phyloP scores from a whole-genome alignment of 176 grass and related monocot genomes.

The Pontederia crassipes region DNA sequence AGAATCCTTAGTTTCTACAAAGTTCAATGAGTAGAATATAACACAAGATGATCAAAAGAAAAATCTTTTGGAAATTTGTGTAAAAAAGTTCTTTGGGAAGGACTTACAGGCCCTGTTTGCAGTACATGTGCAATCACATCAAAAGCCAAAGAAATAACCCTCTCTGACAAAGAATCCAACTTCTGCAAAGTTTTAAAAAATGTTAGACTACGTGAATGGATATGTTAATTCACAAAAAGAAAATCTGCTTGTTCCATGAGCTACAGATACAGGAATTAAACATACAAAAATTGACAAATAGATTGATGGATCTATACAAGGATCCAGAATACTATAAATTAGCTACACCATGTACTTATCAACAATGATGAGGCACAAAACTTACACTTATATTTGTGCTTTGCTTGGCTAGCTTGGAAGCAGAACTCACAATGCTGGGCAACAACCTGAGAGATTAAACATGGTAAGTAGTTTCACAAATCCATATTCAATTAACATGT shows the following conservation, averaged over 20 bases:
- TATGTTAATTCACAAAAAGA: background rate
- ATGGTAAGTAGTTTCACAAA: constrained; percentile 24
- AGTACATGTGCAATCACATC: constrained; percentile 81
- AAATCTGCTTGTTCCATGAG: too few species aligned
- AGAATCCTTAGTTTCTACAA: too few species aligned
- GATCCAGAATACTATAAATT: background rate
- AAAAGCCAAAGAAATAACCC: constrained; percentile 74
- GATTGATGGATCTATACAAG: background rate
- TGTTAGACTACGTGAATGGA: constrained; percentile 16
- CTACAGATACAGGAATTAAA: too few species aligned
- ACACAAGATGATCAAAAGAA: background rate
- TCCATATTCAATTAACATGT: constrained; percentile 20
- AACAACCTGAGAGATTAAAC: constrained; percentile 54
- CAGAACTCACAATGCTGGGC: constrained; percentile 45
- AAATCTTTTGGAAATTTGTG: background rate
- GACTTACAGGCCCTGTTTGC: constrained; percentile 83
- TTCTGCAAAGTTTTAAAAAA: constrained; percentile 36
- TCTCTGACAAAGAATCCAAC: constrained; percentile 47
- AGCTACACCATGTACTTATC: background rate
- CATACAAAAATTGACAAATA: too few species aligned
- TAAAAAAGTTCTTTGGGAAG: constrained; percentile 1
- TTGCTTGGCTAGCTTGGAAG: constrained; percentile 66
- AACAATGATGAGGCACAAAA: constrained; percentile 15
- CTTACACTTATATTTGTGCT: constrained; percentile 70
- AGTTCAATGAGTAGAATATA: too few species aligned